Evolutionary conservation across 192 early-diverging fungal species (phyloP).

Genomic region (Coemansia reversa): DNA sequence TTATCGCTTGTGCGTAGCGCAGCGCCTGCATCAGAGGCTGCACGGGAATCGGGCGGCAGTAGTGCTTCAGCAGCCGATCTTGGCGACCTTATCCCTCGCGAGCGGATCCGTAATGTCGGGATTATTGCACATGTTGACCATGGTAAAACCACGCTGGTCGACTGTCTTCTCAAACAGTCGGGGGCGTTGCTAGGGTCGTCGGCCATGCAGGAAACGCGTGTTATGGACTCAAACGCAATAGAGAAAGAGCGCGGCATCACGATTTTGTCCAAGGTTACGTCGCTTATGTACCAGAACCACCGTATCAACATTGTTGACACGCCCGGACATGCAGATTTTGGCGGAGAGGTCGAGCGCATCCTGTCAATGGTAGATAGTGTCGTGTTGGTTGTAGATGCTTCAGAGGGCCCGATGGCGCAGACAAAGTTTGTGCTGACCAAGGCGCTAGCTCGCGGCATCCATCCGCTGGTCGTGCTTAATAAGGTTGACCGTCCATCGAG

Average conservation of each 20-base stretch:
- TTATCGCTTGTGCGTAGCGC: not conserved
- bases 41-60: not conserved
- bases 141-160: conserved; percentile 75
- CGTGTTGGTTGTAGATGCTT: conserved; percentile 79
- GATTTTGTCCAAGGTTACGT: conserved; percentile 80
- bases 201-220: conserved; percentile 62
- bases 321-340: conserved; percentile 72
- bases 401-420: conserved; percentile 88
- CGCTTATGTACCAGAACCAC: conserved; percentile 68
- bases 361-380: conserved; percentile 89
- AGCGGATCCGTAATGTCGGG: conserved; percentile 54
- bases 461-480: conserved; percentile 80
- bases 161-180: conserved; percentile 62
- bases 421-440: conserved; percentile 86
- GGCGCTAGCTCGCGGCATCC: conserved; percentile 66
- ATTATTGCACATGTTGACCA: conserved; percentile 86
- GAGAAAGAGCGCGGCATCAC: conserved; percentile 90
- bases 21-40: not conserved
- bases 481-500: conserved; percentile 80
- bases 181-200: conserved; percentile 56
- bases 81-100: conserved; percentile 49
- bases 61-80: conserved; percentile 19
- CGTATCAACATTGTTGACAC: conserved; percentile 90
- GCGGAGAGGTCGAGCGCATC: conserved; percentile 81
- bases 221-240: conserved; percentile 83